Evolutionary conservation across 441 rosid genomes (phyloP), one percentile per base, ranked within the genome.

Genomic region (Erysimum cheiri): DNA sequence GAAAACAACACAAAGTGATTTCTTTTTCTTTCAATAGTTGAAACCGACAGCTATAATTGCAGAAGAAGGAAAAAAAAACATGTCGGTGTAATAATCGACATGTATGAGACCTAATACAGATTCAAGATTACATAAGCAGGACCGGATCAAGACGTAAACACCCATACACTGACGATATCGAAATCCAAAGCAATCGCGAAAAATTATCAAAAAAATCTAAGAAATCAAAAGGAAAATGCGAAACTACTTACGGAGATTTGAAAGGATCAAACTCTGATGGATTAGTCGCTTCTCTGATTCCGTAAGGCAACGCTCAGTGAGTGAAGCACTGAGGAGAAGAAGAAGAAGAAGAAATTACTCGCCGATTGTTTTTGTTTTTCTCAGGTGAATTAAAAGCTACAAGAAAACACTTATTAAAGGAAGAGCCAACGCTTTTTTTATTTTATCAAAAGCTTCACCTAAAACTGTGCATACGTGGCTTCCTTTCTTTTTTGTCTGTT

Each of bases 281-380:
- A 29, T 74, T 68, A 74, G 52, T 24, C 65, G 40, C 22, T 68
- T 67, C 57, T 41, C 28, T 32, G 77, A 73, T 58, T 35, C 36
- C 44, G 8, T 8, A 22, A 22, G 9, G 41, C 43, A 67, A 69
- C 37, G 54, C 8, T 47, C 49, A 64, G 64, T 56, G 15, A 72
- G 60, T 48, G 49, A 46, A 15, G 15, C 58, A 47, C 35, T 47
- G 76, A 24, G 6, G 13, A 15, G 10, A 14, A 19, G 40, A 9
- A 35, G 41, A 37, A 3, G 41, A 37, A 39, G 17, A 44, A 47
- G n/a, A n/a, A n/a, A n/a, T n/a, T n/a, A 47, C n/a, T 10, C 2
- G 26, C 54, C 61, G 55, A 71, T 62, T 71, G n/a, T n/a, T 35
- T n/a, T 54, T 43, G n/a, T 26, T 28, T 28, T 56, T 19, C 43